A percentile compares a stretch with the other conserved stretches of the same genome.
These are phyloP conservation scores for Ilyonectria robusta DNA, from an alignment of 2,329 filamentous ascomycete genomes.

Conservation along the genomic window DNA sequence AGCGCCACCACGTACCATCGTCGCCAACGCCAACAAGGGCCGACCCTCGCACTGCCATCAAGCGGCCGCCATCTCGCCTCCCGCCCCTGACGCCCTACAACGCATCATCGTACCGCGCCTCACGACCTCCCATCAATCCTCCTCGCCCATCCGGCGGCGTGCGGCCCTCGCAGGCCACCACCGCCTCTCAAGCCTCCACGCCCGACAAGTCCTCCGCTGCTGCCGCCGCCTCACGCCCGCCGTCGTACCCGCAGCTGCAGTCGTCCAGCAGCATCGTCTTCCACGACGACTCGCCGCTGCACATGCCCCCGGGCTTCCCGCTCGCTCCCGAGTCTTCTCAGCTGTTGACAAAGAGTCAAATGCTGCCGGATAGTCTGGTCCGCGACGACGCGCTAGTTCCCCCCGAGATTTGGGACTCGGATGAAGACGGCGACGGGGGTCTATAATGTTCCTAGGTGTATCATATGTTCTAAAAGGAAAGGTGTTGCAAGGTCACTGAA, in stretches of 20 bases:
- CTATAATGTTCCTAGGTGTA: conserved; percentile 30
- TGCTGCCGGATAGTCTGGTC: conserved; percentile 64
- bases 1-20: conserved; percentile 28
- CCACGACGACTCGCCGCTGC: conserved; percentile 43
- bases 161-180: conserved; percentile 55
- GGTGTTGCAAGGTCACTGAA: neutral
- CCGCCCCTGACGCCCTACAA: conserved; percentile 18
- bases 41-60: conserved; percentile 34
- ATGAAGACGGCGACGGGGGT: conserved; percentile 46
- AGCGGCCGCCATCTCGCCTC: conserved; percentile 34
- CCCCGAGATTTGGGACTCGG: conserved; percentile 56
- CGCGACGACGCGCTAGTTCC: conserved; percentile 52
- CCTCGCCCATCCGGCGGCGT: conserved; percentile 31
- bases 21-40: conserved; percentile 33
- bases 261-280: conserved; percentile 48
- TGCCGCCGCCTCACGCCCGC: conserved; percentile 6
- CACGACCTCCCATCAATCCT: conserved; percentile 34
- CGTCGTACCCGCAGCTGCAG: conserved; percentile 34
- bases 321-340: conserved; percentile 56
- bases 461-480: neutral
- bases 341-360: conserved; percentile 66
- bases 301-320: conserved; percentile 25
- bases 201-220: conserved; percentile 43
- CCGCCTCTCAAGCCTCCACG: conserved; percentile 54
- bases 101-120: conserved; percentile 37